Evolutionary conservation across 2,329 filamentous ascomycete species (phyloP).

Genomic region (Tolypocladium nubicola): DNA sequence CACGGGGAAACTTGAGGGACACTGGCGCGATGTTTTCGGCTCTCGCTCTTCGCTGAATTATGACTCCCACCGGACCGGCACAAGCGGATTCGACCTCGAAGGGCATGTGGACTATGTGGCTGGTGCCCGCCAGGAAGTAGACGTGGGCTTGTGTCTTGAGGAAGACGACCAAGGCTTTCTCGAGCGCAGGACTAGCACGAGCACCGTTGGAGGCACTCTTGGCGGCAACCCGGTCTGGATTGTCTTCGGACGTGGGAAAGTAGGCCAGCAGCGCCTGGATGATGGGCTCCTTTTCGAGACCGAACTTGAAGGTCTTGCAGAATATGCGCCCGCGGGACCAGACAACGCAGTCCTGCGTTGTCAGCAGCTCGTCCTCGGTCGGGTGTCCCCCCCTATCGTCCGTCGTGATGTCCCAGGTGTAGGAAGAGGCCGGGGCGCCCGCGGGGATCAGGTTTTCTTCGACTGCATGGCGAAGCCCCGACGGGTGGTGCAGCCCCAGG

Average conservation of each 20-base stretch:
- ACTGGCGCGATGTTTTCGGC: slow-evolving; percentile 37
- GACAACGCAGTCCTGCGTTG: slow-evolving; percentile 65
- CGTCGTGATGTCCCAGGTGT: slow-evolving; percentile 61
- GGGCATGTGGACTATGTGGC: slow-evolving; percentile 82
- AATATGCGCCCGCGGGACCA: slow-evolving; percentile 85
- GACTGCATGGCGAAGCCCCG: slow-evolving; percentile 73
- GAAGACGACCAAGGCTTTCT: slow-evolving; percentile 76
- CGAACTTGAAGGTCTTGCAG: slow-evolving; percentile 76
- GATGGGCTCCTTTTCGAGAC: slow-evolving; percentile 76
- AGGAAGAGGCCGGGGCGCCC: slow-evolving; percentile 54
- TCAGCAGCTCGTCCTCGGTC: slow-evolving; percentile 69
- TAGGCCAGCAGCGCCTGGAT: slow-evolving; percentile 77
- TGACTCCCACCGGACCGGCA: slow-evolving; percentile 69
- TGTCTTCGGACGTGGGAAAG: slow-evolving; percentile 51
- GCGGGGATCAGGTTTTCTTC: slow-evolving; percentile 65
- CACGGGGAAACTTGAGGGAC: slow-evolving; percentile 46
- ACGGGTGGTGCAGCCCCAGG: slow-evolving; percentile 81
- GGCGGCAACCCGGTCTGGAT: slow-evolving; percentile 5
- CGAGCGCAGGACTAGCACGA: slow-evolving; percentile 20
- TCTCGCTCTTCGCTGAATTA: slow-evolving; percentile 71
- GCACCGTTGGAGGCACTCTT: slow-evolving; percentile 6
- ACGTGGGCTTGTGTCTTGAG: slow-evolving; percentile 89
- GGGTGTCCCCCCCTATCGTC: slow-evolving; percentile 27
- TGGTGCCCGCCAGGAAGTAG: slow-evolving; percentile 80
- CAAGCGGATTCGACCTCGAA: slow-evolving; percentile 89